phyloP scores from a whole-genome alignment of 108 stramenopile genomes.

The Skeletonema menzelii region DNA sequence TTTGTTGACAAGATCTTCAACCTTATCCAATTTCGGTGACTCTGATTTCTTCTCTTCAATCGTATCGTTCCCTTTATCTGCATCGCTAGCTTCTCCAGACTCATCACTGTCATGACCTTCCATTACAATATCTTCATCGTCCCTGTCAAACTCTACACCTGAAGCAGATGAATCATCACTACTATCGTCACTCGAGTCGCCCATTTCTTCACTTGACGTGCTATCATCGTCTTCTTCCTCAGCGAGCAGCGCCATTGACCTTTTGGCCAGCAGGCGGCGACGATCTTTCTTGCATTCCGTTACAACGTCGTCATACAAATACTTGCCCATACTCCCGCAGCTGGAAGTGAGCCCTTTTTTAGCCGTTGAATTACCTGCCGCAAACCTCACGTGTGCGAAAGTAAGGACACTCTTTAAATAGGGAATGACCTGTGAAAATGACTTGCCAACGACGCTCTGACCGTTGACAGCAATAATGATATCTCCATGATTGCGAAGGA shows the following conservation, averaged over 20 bases:
- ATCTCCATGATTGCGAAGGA: constrained; percentile 71
- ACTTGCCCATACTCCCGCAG: constrained; percentile 66
- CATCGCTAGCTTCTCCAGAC: not conserved
- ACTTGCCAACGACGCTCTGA: constrained; percentile 67
- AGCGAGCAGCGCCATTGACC: constrained; percentile 38
- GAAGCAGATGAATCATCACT: constrained; percentile 58
- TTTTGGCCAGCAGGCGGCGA: constrained; percentile 65
- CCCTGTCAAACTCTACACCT: constrained; percentile 76
- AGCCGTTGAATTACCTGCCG: constrained; percentile 40
- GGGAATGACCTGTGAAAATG: constrained; percentile 78
- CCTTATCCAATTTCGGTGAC: not conserved
- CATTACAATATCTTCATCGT: constrained; percentile 67
- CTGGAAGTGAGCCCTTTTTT: constrained; percentile 67
- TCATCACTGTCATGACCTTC: constrained; percentile 4
- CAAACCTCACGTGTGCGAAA: constrained; percentile 79
- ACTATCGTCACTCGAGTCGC: constrained; percentile 72
- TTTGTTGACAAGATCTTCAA: constrained; percentile 17
- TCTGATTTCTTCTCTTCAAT: constrained; percentile 8
- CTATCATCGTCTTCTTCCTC: constrained; percentile 48
- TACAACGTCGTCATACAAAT: constrained; percentile 53
- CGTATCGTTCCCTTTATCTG: constrained; percentile 18
- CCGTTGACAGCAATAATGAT: constrained; percentile 88
- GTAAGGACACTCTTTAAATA: constrained; percentile 64
- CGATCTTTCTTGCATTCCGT: constrained; percentile 68
- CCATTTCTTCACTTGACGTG: constrained; percentile 41